Evolutionary conservation across 2,329 filamentous ascomycete genomes (phyloP), one percentile per base, ranked within the genome.

Genomic region (Aspergillus luchuensis): DNA sequence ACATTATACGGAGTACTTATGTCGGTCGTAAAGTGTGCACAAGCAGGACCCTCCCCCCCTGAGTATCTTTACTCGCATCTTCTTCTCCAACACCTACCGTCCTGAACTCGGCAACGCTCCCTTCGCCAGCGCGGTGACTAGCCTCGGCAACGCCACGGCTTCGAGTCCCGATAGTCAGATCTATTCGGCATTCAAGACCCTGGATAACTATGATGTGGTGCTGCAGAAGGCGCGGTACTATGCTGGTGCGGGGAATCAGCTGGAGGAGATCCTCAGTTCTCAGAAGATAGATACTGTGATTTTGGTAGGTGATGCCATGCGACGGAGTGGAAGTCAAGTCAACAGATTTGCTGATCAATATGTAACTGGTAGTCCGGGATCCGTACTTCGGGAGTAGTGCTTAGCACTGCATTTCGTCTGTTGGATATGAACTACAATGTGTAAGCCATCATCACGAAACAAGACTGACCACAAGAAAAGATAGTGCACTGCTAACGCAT

Each of bases 341-440:
- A 30, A 48, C 23, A 30, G 25, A 50, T 17, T 10, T 19, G 25
- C 25, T 50, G 25, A 50, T n/a, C 23, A 17, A 17, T 19, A 15
- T 11, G 13, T 19, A 38, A 25, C 11, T 36, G 33, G 33, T 43
- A 55, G 52, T 55, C 52, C 17, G 52, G 52, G 8, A 30, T 45
- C n/a, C 52, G 58, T 17, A 60, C 58, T 4, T 60, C 53, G 5
- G 58, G 58, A 13, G 58, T 60, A 4, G 47, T 60, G 23, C 23
- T 60, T 4, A 57, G 38, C 38, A 60, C 58, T 2, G 58, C 54
- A 13, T 21, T 51, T 11, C 58, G 58, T 11, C 39, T 60, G 4
- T 60, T 60, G 11, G 58, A 60, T 30, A 23, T 57, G 17, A 49
- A 60, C 41, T 60, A 57, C 6, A 48, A 53, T 17, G 54, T 60